Base-by-base conservation (phyloP, 768 basidiomycete genomes). In the Pluteus cervinus region DNA sequence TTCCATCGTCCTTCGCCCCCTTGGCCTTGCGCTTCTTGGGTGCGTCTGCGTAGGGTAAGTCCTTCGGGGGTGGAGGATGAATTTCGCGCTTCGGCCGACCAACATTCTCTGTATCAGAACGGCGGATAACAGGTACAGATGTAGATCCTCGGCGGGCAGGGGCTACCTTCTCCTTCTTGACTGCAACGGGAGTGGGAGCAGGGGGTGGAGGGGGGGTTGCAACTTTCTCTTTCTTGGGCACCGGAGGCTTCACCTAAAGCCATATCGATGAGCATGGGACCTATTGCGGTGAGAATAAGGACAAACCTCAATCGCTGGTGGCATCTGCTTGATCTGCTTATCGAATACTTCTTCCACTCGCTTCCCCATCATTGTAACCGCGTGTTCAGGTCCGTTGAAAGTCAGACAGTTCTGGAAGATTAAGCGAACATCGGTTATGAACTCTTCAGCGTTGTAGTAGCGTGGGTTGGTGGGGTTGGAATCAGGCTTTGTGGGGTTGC, bases 11-110 rank as follows among this genome's bases (percentile, higher is more conserved):
- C 56, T 76, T 79, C 25, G 54, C 57, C 29, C 66, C 63, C 57
- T 86, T 84, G 33, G 62, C 60, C 52, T 77, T 81, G 44, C 79
- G 71, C 57, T 81, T 82, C 65, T 80, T 83, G 21, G 86, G 81
- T 2, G 54, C 70, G 54, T 89, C 87, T 9, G 76, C 76, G 55
- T 94, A 96, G 0, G 83, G 75, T 7, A 92, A 60, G 51, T 97
- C 94, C 60, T 91, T 93, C 0, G 91, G 81, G 15, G 90, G 85
- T 8, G 93, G 94, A 3, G 94, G 89, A 54, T 97, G 94, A 20
- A 97, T 93, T 59, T 99, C 96, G 37, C 96, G 87, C 65, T 97
- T 98, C 2, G 94, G 94, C n/a, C 96, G 80, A 16, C 75, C 74
- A 17, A 71, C 55, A 16, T 61, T 66, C 43, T 70, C 67, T 20